Evolutionary conservation across 2,329 filamentous ascomycete species (phyloP).

Genomic region (Davidsoniella australis): DNA sequence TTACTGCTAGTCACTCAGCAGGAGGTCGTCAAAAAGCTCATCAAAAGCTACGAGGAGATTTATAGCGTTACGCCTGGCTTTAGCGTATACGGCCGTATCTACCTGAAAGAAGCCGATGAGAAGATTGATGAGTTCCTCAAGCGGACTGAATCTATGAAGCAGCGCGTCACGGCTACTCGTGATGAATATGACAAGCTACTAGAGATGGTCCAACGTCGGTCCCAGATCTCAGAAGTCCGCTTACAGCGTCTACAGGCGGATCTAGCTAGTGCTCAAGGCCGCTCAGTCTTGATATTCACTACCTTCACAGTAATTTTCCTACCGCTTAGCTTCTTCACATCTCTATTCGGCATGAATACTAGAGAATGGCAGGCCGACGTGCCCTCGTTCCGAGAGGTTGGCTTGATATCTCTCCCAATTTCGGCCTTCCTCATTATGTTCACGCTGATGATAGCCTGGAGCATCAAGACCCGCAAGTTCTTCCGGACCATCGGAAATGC

Average conservation of each 20-base stretch:
- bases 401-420: slow-evolving; percentile 29
- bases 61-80: slow-evolving; percentile 21
- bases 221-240: slow-evolving; percentile 48
- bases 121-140: slow-evolving; percentile 37
- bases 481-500: slow-evolving; percentile 16
- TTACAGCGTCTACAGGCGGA: slow-evolving; percentile 46
- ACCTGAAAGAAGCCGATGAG: slow-evolving; percentile 34
- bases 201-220: slow-evolving; percentile 50
- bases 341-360: slow-evolving; percentile 49
- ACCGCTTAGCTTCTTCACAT: slow-evolving; percentile 47
- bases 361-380: slow-evolving; percentile 38
- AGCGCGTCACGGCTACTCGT: slow-evolving; percentile 38
- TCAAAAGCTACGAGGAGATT: slow-evolving; percentile 24
- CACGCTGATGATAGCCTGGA: slow-evolving; percentile 40
- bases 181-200: slow-evolving; percentile 49
- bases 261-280: slow-evolving; percentile 42
- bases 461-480: slow-evolving; percentile 24
- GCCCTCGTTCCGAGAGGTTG: slow-evolving; percentile 27
- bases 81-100: slow-evolving; percentile 17
- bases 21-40: slow-evolving; percentile 31
- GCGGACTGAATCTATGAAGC: slow-evolving; percentile 38
- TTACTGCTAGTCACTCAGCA: slow-evolving; percentile 42
- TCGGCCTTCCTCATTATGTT: slow-evolving; percentile 31
- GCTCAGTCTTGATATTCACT: slow-evolving; percentile 50
- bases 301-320: slow-evolving; percentile 46